Percentiles rank a stretch among this genome's conserved stretches.
Evolutionary conservation across 2,329 filamentous ascomycete genomes (phyloP).

Genomic region (Paracorniculantispora psalliotae): DNA sequence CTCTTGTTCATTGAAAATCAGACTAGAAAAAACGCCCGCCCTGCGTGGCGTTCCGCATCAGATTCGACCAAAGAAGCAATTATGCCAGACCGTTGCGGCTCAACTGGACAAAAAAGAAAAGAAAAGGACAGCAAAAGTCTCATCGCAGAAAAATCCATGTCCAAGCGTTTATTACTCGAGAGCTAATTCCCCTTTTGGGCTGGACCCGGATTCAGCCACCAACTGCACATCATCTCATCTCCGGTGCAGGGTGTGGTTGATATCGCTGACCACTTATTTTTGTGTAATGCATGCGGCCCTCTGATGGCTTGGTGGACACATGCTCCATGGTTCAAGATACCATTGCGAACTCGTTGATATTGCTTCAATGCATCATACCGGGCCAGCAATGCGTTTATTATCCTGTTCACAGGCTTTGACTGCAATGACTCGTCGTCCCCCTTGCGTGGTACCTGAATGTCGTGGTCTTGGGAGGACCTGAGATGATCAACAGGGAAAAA

Average conservation of each 20-base stretch:
- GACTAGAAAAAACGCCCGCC: background rate
- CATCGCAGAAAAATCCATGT: background rate
- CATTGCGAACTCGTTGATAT: too few species aligned
- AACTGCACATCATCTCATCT: constrained; percentile 8
- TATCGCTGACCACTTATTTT: too few species aligned
- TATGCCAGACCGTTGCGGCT: background rate
- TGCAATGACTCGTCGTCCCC: background rate
- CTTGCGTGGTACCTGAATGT: background rate
- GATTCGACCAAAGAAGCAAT: background rate
- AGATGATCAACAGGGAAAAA: background rate
- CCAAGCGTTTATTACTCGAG: background rate
- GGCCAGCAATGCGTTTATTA: too few species aligned
- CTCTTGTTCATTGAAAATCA: background rate
- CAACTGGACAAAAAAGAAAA: background rate
- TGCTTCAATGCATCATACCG: too few species aligned
- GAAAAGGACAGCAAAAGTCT: background rate
- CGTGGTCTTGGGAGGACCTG: background rate
- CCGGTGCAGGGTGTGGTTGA: background rate
- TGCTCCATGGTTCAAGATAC: background rate
- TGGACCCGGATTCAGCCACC: background rate
- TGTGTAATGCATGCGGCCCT: background rate
- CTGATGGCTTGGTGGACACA: background rate
- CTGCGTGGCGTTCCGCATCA: background rate
- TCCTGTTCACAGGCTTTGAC: background rate
- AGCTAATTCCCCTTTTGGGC: background rate